phyloP scores from a whole-genome alignment of 129 eudicot genomes.

The Lactuca sativa region DNA sequence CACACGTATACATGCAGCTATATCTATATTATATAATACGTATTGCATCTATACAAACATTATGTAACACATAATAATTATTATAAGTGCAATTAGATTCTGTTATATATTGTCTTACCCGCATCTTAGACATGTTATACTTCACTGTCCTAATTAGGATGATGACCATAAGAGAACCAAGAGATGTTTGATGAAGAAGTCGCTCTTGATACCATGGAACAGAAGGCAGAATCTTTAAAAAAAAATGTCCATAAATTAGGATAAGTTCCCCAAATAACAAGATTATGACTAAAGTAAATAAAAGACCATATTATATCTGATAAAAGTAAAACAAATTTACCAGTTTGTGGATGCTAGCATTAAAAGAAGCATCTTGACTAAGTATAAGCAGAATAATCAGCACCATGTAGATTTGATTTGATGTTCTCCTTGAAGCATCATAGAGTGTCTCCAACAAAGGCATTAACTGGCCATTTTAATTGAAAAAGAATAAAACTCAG shows the following conservation, averaged over 20 bases:
- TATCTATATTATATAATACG: background rate
- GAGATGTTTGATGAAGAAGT: slow-evolving; percentile 91
- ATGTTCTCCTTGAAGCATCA: slow-evolving; percentile 80
- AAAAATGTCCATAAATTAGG: slow-evolving; percentile 28
- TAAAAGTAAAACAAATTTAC: slow-evolving; percentile 36
- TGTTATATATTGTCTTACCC: slow-evolving; percentile 47
- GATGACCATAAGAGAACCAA: slow-evolving; percentile 94
- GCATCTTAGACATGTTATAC: slow-evolving; percentile 82
- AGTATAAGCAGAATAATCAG: slow-evolving; percentile 90
- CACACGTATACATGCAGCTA: too few relatives aligned
- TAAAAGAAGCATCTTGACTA: slow-evolving; percentile 95
- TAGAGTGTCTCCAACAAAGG: slow-evolving; percentile 89
- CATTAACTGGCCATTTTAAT: slow-evolving; percentile 66
- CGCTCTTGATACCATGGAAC: slow-evolving; percentile 99
- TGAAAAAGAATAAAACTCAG: slow-evolving; percentile 15
- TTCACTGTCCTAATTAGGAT: slow-evolving; percentile 86
- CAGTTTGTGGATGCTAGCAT: slow-evolving; percentile 91
- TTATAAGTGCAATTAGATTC: too few relatives aligned
- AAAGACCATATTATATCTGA: background rate
- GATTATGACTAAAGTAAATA: slow-evolving; percentile 5
- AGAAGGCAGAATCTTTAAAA: slow-evolving; percentile 78
- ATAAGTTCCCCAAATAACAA: slow-evolving; percentile 13
- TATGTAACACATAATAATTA: too few relatives aligned
- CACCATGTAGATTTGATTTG: slow-evolving; percentile 96
- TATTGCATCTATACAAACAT: too few relatives aligned